These are phyloP conservation scores for Neurospora sp. DNA, from an alignment of 495 filamentous ascomycete species.

Conservation along the genomic window DNA sequence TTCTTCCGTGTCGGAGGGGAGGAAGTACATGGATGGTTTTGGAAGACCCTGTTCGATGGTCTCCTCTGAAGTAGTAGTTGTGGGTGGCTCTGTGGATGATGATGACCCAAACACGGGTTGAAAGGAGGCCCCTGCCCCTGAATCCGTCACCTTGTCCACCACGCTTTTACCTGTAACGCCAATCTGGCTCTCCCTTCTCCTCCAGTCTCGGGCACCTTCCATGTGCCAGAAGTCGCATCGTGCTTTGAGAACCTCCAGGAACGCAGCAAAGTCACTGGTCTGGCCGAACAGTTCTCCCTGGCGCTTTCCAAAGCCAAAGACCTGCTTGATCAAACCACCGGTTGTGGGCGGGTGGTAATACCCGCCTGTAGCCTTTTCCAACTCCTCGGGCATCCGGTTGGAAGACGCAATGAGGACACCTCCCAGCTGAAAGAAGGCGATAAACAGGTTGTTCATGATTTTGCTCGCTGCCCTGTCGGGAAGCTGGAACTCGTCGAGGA, in stretches of 20 bases:
- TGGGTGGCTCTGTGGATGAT: not conserved
- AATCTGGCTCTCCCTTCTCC: conserved; percentile 37
- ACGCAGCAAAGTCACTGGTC: conserved; percentile 53
- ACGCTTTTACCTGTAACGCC: not conserved
- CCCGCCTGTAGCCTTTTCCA: conserved; percentile 55
- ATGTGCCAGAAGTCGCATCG: conserved; percentile 66
- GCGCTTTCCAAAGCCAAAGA: conserved; percentile 22
- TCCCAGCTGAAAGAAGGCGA: conserved; percentile 63
- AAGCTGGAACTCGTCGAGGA: conserved; percentile 66
- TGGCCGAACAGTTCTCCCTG: conserved; percentile 36
- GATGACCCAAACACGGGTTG: conserved; percentile 1
- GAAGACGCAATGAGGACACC: conserved; percentile 63
- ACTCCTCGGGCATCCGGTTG: conserved; percentile 64
- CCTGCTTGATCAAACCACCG: conserved; percentile 39
- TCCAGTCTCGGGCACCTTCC: conserved; percentile 55
- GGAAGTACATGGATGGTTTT: conserved; percentile 25
- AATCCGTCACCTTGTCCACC: conserved; percentile 1
- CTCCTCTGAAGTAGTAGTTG: not conserved
- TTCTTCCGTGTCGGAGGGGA: conserved; percentile 13
- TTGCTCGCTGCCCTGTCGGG: conserved; percentile 59
- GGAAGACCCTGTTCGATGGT: not conserved
- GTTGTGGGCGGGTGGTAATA: conserved; percentile 43
- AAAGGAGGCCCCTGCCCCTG: not conserved
- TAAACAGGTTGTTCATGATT: conserved; percentile 59
- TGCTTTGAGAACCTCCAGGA: conserved; percentile 56